A percentile compares a stretch with the other conserved stretches of the same genome.
Evolutionary conservation across 805 yeast genomes (phyloP).

Genomic region (Wickerhamiella spandovensis): DNA sequence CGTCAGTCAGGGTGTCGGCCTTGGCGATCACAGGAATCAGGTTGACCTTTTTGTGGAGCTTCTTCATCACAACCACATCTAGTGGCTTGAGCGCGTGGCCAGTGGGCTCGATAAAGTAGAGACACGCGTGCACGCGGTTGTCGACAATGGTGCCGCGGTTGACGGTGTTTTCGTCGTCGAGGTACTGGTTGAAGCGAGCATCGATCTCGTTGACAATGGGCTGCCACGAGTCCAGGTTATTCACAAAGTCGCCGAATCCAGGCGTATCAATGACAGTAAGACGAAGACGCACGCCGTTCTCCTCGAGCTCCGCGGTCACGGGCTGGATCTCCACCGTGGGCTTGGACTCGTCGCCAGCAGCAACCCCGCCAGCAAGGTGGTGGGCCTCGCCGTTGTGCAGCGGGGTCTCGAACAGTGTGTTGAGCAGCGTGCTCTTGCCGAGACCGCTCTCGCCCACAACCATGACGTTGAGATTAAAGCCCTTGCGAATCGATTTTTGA

Average conservation of each 20-base stretch:
- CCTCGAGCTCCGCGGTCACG: constrained; percentile 64
- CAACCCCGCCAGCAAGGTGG: constrained; percentile 15
- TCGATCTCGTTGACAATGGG: constrained; percentile 87
- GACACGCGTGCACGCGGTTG: constrained; percentile 80
- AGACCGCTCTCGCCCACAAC: constrained; percentile 77
- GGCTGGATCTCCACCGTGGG: constrained; percentile 43
- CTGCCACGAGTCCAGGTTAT: constrained; percentile 69
- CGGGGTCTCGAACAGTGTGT: constrained; percentile 70
- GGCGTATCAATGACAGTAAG: constrained; percentile 81
- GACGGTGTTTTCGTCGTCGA: constrained; percentile 79
- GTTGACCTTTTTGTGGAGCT: constrained; percentile 81
- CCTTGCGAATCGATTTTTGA: constrained; percentile 78
- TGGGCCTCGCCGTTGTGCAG: constrained; percentile 34
- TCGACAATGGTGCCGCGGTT: constrained; percentile 61
- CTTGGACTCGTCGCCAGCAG: constrained; percentile 3
- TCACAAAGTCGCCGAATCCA: constrained; percentile 85
- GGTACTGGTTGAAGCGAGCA: constrained; percentile 68
- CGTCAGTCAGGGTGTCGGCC: constrained; percentile 83
- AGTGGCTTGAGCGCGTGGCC: constrained; percentile 85
- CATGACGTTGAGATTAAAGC: constrained; percentile 78
- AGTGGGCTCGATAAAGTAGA: constrained; percentile 93
- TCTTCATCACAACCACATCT: constrained; percentile 78
- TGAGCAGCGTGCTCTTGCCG: constrained; percentile 85
- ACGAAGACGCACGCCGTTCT: constrained; percentile 79
- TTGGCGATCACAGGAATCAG: constrained; percentile 91